Evolutionary conservation across 441 rosid genomes (phyloP), one percentile per base, ranked within the genome.

Genomic region (Croton laevigatus): DNA sequence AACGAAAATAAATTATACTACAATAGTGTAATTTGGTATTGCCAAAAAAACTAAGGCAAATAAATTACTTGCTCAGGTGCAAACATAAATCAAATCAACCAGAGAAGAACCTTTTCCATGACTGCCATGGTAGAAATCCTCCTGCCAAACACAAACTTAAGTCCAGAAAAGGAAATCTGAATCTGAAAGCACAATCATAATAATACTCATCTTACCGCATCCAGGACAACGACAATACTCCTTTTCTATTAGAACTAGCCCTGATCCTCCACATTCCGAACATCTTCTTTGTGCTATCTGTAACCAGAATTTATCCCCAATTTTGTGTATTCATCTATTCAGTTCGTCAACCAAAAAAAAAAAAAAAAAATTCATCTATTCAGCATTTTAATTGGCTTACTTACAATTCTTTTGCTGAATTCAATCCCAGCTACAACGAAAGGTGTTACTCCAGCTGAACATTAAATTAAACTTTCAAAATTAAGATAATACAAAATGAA

Each of bases 51-150:
- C n/a, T n/a, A n/a, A n/a, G n/a, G n/a, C 2, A 27, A 27, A 27
- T 27, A 27, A 27, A 27, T 27, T 27, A 27, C 32, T 27, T 27
- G 32, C 1, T 14, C 53, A n/a, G 0, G 17, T 49, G n/a, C n/a
- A 38, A 37, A n/a, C 49, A 32, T 5, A 27, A 61, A 3, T 19
- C 9, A 22, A 17, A 11, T 82, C 70, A 91, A 75, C 97, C 93
- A 49, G 96, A 84, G 81, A 93, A 91, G 89, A 93, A 93, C 69
- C 93, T 80, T 75, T 78, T 93, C 96, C 96, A 93, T 3, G 97
- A 87, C 75, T 89, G 97, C 94, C 98, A 93, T 37, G 96, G 97
- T 69, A 91, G 88, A 81, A 93, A 93, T 40, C 96, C 97, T 71
- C 97, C 97, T 91, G 83, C 84, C 66, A 65, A 54, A 51, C 4